Percentiles rank a stretch among this genome's conserved stretches.
Evolutionary conservation across 2,329 filamentous ascomycete genomes (phyloP).

Genomic region (Fusarium austroafricanum): DNA sequence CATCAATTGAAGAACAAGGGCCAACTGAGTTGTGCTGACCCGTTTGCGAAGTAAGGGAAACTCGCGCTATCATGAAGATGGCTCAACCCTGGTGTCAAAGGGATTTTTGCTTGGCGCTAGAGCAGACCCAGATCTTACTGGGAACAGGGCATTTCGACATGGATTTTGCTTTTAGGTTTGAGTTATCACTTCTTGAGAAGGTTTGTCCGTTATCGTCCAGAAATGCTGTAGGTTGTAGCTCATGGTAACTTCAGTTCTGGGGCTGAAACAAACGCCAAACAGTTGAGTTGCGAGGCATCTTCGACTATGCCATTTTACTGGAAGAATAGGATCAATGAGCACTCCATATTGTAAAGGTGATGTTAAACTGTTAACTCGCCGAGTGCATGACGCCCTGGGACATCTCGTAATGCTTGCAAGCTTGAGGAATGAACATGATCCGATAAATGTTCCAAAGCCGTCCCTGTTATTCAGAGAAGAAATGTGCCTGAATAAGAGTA

Average conservation of each 20-base stretch:
- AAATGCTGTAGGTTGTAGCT: not conserved
- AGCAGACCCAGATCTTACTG: slow-evolving; percentile 37
- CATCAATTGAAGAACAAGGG: not conserved
- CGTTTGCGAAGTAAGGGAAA: slow-evolving; percentile 11
- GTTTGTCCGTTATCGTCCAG: slow-evolving; percentile 16
- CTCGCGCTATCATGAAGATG: slow-evolving; percentile 25
- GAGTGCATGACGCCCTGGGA: not conserved
- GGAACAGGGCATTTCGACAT: slow-evolving; percentile 30
- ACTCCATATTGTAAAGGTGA: slow-evolving; percentile 3
- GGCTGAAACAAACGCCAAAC: slow-evolving; percentile 1
- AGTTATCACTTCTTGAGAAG: slow-evolving; percentile 31
- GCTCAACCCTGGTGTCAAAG: slow-evolving; percentile 28
- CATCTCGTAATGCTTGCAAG: not conserved
- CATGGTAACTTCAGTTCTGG: not conserved
- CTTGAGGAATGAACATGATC: not conserved
- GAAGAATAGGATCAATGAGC: not conserved
- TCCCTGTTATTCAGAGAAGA: not conserved
- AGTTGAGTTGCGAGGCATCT: not conserved
- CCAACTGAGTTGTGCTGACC: slow-evolving; percentile 6
- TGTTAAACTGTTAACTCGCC: not conserved
- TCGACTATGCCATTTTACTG: not conserved
- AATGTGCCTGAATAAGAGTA: not conserved
- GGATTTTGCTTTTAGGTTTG: slow-evolving; percentile 30
- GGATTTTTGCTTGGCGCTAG: slow-evolving; percentile 23
- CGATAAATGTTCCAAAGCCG: not conserved